phyloP scores from a whole-genome alignment of 345 rosid genomes.

The Theobroma cacao region DNA sequence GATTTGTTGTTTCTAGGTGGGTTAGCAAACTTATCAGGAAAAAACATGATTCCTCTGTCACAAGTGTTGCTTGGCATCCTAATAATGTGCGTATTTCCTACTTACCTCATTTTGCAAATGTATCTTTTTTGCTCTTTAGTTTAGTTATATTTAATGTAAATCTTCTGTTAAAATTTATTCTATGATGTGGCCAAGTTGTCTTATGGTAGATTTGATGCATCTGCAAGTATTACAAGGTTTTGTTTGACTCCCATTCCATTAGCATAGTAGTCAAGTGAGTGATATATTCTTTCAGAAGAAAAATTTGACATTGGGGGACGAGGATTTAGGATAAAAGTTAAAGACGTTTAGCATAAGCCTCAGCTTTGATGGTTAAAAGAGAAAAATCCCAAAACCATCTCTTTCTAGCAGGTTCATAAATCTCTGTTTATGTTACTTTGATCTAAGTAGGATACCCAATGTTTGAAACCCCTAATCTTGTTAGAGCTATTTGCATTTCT shows the following conservation, averaged over 20 bases:
- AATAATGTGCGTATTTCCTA: conserved; percentile 63
- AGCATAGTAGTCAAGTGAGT: neutral
- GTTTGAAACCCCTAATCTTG: neutral
- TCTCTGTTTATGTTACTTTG: neutral
- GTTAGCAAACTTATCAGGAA: conserved; percentile 97
- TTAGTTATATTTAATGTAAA: neutral
- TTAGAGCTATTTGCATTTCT: neutral
- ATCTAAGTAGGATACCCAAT: neutral
- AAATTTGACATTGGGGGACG: neutral
- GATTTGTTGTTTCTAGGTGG: conserved; percentile 66
- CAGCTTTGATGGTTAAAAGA: neutral
- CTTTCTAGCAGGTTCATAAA: neutral
- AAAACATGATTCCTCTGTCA: conserved; percentile 88
- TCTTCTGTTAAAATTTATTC: neutral
- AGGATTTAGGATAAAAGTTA: neutral
- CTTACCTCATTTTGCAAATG: neutral
- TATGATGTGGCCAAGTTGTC: neutral
- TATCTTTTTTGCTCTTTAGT: conserved; percentile 1
- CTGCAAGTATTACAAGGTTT: neutral
- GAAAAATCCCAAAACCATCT: neutral
- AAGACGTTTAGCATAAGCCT: neutral
- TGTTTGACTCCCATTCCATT: neutral
- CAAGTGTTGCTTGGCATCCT: conserved; percentile 97
- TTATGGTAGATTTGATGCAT: neutral
- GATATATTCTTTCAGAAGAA: neutral